These are phyloP conservation scores for Ustilago bromivora DNA, from an alignment of 1,284 basidiomycete genomes.

Conservation along the genomic window DNA sequence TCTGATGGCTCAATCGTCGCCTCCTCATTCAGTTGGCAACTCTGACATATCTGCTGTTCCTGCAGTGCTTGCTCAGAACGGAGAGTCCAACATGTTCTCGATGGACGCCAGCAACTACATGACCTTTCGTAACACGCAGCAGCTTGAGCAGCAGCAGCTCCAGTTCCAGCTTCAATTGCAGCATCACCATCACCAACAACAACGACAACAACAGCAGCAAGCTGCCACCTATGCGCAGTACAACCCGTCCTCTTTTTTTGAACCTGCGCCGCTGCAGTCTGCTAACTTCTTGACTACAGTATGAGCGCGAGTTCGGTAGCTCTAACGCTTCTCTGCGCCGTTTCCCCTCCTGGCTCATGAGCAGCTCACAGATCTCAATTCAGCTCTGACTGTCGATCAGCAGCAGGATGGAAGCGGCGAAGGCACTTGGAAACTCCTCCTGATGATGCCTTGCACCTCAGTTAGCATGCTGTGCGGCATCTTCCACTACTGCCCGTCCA, in stretches of 20 bases:
- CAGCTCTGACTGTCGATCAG: too few relatives aligned
- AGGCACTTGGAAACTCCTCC: background rate
- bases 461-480: slow-evolving; percentile 31
- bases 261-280: slow-evolving; percentile 51
- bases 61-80: slow-evolving; percentile 20
- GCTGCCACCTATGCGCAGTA: slow-evolving; percentile 19
- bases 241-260: slow-evolving; percentile 52
- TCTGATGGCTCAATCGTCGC: slow-evolving; percentile 15
- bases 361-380: background rate
- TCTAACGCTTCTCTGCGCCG: background rate
- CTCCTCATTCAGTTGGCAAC: slow-evolving; percentile 7
- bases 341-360: background rate
- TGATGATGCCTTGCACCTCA: slow-evolving; percentile 14
- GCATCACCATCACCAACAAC: slow-evolving; percentile 22
- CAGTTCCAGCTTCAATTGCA: slow-evolving; percentile 30
- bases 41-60: slow-evolving; percentile 7
- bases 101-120: slow-evolving; percentile 32
- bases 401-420: background rate
- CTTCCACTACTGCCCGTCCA: slow-evolving; percentile 2
- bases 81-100: slow-evolving; percentile 28
- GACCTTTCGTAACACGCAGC: slow-evolving; percentile 38
- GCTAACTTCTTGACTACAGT: slow-evolving; percentile 54
- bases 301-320: slow-evolving; percentile 25
- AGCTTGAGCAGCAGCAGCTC: slow-evolving; percentile 28
- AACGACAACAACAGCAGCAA: slow-evolving; percentile 33